These are phyloP conservation scores for Agaricus subrufescens DNA, from an alignment of 768 basidiomycete species.

Conservation along the genomic window DNA sequence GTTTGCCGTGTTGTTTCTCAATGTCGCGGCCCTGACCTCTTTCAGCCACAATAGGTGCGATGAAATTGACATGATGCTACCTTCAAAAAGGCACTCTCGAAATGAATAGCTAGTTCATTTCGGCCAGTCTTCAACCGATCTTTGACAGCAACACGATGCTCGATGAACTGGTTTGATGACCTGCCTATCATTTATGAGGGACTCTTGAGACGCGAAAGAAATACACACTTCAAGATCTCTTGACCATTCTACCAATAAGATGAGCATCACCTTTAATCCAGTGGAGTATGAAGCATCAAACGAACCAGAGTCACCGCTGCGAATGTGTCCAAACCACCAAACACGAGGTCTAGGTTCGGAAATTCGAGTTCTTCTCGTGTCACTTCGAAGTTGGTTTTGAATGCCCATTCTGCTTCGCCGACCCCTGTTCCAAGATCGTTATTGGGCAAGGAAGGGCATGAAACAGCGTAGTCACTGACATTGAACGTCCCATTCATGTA, in stretches of 20 bases:
- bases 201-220: neutral
- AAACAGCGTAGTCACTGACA: constrained; percentile 41
- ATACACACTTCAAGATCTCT: constrained; percentile 55
- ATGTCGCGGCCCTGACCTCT: constrained; percentile 56
- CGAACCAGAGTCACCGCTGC: constrained; percentile 65
- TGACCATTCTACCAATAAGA: constrained; percentile 55
- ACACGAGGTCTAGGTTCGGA: constrained; percentile 66
- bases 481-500: constrained; percentile 89
- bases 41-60: neutral
- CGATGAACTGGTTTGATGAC: constrained; percentile 82
- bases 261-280: neutral
- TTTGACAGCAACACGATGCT: constrained; percentile 62
- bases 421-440: constrained; percentile 55
- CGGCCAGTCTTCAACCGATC: constrained; percentile 41
- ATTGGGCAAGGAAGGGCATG: neutral
- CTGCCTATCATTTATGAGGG: constrained; percentile 27
- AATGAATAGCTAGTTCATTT: constrained; percentile 69
- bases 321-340: constrained; percentile 92
- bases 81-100: constrained; percentile 72
- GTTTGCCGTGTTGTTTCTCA: constrained; percentile 60
- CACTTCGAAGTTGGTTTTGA: constrained; percentile 61
- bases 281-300: neutral
- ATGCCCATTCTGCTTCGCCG: constrained; percentile 83
- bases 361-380: constrained; percentile 39
- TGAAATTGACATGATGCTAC: constrained; percentile 23